Conservation (phyloP, 2,329 filamentous ascomycete species). For the Trematosphaeria pertusa region DNA sequence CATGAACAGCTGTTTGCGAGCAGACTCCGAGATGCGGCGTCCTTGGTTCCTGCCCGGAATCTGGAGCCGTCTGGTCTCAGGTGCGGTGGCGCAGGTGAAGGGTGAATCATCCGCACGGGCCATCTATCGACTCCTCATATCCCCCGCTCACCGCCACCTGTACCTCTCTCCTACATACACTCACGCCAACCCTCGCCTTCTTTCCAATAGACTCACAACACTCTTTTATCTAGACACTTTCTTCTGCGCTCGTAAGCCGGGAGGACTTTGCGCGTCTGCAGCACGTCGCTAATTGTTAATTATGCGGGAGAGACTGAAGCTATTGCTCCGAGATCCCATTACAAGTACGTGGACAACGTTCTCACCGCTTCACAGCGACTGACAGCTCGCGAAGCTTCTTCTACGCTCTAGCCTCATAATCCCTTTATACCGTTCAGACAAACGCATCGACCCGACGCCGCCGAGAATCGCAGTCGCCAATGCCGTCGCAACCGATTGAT, state of each 20-base stretch:
- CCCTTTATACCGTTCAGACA: neutral
- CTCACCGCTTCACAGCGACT: conserved; percentile 11
- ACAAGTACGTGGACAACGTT: conserved; percentile 28
- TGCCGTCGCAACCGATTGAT: conserved; percentile 44
- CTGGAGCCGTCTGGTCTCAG: too few species aligned
- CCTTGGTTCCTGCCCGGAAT: too few species aligned
- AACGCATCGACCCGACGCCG: neutral
- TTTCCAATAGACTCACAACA: too few species aligned
- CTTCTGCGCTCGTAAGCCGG: conserved; percentile 9
- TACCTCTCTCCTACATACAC: conserved; percentile 10
- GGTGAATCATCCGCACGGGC: conserved; percentile 7
- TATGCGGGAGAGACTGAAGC: conserved; percentile 40
- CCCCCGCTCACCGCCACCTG: too few species aligned
- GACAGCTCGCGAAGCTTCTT: conserved; percentile 3
- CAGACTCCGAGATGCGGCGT: too few species aligned
- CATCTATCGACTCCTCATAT: too few species aligned
- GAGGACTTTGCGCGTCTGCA: conserved; percentile 14
- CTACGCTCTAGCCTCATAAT: conserved; percentile 7
- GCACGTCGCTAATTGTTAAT: conserved; percentile 24
- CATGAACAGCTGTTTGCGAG: too few species aligned
- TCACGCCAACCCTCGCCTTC: conserved; percentile 10
- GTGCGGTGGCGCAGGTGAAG: neutral
- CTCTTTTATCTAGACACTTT: neutral
- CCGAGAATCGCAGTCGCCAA: conserved; percentile 15
- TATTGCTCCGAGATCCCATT: conserved; percentile 35